Evolutionary conservation across 257 asterid species (phyloP).

Genomic region (Pogostemon cablin): DNA sequence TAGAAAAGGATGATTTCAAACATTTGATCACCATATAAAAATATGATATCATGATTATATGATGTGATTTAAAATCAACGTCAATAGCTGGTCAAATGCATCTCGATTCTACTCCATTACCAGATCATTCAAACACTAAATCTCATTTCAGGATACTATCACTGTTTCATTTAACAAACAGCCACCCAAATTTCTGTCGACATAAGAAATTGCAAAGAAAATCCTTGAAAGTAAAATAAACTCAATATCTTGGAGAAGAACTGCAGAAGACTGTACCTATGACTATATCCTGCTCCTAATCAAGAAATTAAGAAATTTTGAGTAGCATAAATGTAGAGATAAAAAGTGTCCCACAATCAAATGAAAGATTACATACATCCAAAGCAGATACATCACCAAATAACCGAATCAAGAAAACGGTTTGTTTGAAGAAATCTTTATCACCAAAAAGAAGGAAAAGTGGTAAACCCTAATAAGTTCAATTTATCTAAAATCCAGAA

Average conservation of each 20-base stretch:
- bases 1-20: not conserved
- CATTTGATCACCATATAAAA: not conserved
- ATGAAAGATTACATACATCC: not conserved
- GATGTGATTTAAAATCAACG: constrained; percentile 24
- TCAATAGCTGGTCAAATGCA: constrained; percentile 16
- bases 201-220: constrained; percentile 25
- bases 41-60: not conserved
- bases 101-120: not conserved
- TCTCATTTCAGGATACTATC: constrained; percentile 13
- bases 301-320: constrained; percentile 13
- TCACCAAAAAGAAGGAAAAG: not conserved
- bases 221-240: not conserved
- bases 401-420: constrained; percentile 20
- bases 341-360: constrained; percentile 21
- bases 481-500: constrained; percentile 20
- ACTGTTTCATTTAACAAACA: constrained; percentile 15
- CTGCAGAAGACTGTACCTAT: not conserved
- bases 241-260: not conserved
- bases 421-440: not conserved
- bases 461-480: not conserved
- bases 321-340: constrained; percentile 17
- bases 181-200: not conserved
- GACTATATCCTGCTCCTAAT: constrained; percentile 10
- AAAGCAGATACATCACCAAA: constrained; percentile 2
- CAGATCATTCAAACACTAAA: constrained; percentile 13